These are phyloP conservation scores for Hanseniaspora osmophila DNA, from an alignment of 805 yeast species.

Conservation along the genomic window DNA sequence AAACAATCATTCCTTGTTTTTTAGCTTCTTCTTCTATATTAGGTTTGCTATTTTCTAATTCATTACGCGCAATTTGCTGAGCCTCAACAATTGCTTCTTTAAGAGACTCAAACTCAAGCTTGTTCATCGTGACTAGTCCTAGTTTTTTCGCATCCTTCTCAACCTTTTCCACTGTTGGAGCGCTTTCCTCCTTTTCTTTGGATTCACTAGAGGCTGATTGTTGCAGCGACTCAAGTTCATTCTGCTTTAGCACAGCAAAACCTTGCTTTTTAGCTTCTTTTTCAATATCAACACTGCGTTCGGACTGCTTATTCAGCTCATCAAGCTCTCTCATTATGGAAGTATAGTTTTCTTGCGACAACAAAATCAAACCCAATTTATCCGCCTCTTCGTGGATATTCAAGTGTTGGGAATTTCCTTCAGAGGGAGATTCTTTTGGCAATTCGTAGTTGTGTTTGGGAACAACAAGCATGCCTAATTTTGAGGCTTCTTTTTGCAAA, in stretches of 20 bases:
- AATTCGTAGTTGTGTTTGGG: background rate
- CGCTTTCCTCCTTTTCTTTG: too few species aligned
- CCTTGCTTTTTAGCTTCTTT: background rate
- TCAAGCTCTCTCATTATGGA: background rate
- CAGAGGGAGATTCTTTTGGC: background rate
- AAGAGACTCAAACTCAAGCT: background rate
- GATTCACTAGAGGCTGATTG: background rate
- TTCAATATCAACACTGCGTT: background rate
- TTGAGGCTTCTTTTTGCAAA: background rate
- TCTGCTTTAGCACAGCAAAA: background rate
- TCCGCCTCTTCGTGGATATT: background rate
- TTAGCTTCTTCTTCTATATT: background rate
- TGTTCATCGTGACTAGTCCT: too few species aligned
- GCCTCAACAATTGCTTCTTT: background rate
- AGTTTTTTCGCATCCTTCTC: too few species aligned
- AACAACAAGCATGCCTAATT: background rate
- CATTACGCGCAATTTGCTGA: background rate
- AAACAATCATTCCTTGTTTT: slow-evolving; percentile 1
- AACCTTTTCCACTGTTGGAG: too few species aligned
- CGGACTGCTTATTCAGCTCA: background rate
- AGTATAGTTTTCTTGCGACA: background rate
- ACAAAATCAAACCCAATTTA: background rate
- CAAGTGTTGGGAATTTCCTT: background rate
- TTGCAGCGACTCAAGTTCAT: background rate
- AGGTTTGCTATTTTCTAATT: background rate